phyloP scores from a whole-genome alignment of 2,329 filamentous ascomycete genomes.

The Aspergillus sp. region DNA sequence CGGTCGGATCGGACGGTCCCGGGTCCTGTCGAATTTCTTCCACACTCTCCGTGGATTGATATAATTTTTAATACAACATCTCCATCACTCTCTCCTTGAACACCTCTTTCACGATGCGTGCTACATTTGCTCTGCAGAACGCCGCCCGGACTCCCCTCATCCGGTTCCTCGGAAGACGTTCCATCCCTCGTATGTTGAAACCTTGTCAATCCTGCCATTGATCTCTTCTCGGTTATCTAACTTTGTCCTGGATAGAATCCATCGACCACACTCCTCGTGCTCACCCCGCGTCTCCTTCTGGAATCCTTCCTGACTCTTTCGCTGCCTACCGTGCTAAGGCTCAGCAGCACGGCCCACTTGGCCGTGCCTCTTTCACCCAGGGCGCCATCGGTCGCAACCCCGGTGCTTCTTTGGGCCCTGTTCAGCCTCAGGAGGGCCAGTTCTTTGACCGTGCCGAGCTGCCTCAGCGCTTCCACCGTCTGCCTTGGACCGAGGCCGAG shows the following conservation, averaged over 20 bases:
- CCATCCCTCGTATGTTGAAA: constrained; percentile 37
- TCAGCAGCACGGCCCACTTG: constrained; percentile 61
- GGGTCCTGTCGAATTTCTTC: constrained; percentile 22
- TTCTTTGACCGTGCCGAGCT: constrained; percentile 89
- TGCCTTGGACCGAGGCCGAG: constrained; percentile 70
- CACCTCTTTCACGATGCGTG: constrained; percentile 33
- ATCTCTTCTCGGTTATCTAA: background rate
- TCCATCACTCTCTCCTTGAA: background rate
- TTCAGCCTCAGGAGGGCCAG: constrained; percentile 66
- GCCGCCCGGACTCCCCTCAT: constrained; percentile 44
- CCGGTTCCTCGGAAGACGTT: constrained; percentile 46
- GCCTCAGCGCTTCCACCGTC: constrained; percentile 73
- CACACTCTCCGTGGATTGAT: constrained; percentile 6
- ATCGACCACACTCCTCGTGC: constrained; percentile 53
- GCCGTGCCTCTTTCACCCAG: constrained; percentile 31
- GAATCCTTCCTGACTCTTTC: constrained; percentile 57
- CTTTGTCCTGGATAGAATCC: constrained; percentile 24
- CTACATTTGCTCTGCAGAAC: constrained; percentile 36
- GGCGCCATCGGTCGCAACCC: constrained; percentile 54
- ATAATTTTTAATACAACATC: constrained; percentile 10
- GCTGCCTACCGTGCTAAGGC: constrained; percentile 59
- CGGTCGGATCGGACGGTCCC: constrained; percentile 25
- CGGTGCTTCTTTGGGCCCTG: constrained; percentile 67
- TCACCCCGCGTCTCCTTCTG: constrained; percentile 54
- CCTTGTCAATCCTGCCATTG: background rate